phyloP scores from a whole-genome alignment of 148 eudicot genomes.

The Rhododendron ovatum region DNA sequence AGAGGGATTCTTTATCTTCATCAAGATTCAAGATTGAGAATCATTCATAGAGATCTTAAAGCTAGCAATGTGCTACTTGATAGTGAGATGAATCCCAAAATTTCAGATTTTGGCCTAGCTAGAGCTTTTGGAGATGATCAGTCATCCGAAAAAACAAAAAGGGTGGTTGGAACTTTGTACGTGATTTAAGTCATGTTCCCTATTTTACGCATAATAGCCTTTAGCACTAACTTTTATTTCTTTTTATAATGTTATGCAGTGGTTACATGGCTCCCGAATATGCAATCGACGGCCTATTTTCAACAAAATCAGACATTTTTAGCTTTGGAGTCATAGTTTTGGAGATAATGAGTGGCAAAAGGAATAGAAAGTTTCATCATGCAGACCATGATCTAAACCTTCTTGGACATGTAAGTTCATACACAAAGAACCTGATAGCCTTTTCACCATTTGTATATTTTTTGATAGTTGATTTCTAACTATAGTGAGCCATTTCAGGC shows the following conservation, averaged over 20 bases:
- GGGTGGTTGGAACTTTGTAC: not conserved
- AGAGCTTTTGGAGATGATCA: not conserved
- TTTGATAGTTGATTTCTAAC: not conserved
- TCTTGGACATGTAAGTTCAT: slow-evolving; percentile 4
- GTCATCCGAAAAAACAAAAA: not conserved
- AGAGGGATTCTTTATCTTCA: too few relatives aligned
- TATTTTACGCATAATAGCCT: not conserved
- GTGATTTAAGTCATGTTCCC: not conserved
- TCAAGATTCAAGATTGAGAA: too few relatives aligned
- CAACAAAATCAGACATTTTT: slow-evolving; percentile 11
- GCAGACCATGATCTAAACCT: not conserved
- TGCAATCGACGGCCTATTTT: slow-evolving; percentile 22
- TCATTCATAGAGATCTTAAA: slow-evolving; percentile 2
- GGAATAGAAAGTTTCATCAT: not conserved
- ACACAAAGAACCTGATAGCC: not conserved
- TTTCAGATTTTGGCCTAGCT: not conserved
- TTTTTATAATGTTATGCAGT: slow-evolving; percentile 13
- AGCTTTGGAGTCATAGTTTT: slow-evolving; percentile 8
- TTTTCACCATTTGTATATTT: not conserved
- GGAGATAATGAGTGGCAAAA: not conserved
- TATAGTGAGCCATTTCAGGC: slow-evolving; percentile 6
- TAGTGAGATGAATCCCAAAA: slow-evolving; percentile 5
- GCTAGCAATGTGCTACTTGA: slow-evolving; percentile 7
- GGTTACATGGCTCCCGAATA: slow-evolving; percentile 23
- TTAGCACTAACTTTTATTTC: not conserved